A percentile compares a stretch with the other conserved stretches of the same genome.
Conservation (phyloP, 345 rosid species). For the Euphorbia peplus region DNA sequence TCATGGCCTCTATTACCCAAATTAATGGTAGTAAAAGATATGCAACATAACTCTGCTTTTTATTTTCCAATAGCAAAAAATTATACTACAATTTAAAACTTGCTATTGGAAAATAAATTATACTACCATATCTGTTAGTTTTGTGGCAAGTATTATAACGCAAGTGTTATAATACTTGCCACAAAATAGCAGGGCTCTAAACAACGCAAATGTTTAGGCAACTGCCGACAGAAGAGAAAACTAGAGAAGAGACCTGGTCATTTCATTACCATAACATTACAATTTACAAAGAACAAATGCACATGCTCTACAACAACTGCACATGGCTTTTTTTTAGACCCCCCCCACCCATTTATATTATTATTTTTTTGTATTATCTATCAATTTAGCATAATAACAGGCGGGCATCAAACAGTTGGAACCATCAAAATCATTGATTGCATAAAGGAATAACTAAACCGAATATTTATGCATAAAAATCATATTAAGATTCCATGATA, state of each 20-base stretch:
- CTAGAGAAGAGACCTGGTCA: neutral
- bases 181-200: neutral
- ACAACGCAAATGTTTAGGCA: constrained; percentile 19
- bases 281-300: constrained; percentile 21
- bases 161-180: too few relatives aligned
- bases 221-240: constrained; percentile 27
- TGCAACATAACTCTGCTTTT: neutral
- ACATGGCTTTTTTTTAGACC: constrained; percentile 29
- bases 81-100: too few relatives aligned
- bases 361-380: neutral
- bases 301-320: constrained; percentile 33
- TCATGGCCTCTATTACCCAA: neutral
- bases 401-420: constrained; percentile 6
- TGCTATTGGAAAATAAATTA: too few relatives aligned
- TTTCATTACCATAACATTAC: neutral
- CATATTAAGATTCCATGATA: neutral
- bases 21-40: too few relatives aligned
- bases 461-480: constrained; percentile 1
- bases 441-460: neutral
- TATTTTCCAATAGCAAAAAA: too few relatives aligned
- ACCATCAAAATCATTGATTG: constrained; percentile 11
- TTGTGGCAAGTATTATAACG: too few relatives aligned
- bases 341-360: constrained; percentile 14
- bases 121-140: too few relatives aligned
- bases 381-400: too few relatives aligned